phyloP scores from a whole-genome alignment of 176 grass and related monocot genomes.

The Avena sativa region DNA sequence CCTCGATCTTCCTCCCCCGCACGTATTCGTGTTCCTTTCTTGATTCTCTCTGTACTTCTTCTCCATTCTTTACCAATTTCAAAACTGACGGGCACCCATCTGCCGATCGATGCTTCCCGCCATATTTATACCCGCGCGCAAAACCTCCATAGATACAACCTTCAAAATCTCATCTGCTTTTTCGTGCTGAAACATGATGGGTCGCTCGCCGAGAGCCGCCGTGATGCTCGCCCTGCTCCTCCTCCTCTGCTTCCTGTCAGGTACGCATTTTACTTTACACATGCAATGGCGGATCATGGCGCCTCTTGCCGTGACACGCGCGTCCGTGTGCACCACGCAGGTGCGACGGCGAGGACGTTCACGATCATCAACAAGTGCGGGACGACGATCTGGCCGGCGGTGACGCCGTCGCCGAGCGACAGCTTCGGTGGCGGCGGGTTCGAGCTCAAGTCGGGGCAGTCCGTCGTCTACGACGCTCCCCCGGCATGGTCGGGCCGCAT shows the following conservation, averaged over 20 bases:
- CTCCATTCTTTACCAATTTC: not conserved
- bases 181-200: not conserved
- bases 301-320: not conserved
- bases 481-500: conserved; percentile 60
- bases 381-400: conserved; percentile 62
- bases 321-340: not conserved
- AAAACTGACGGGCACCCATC: not conserved
- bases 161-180: not conserved
- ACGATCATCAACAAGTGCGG: conserved; percentile 72
- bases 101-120: not conserved
- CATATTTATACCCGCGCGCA: conserved; percentile 5
- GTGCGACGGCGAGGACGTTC: conserved; percentile 39
- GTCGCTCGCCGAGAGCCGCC: conserved; percentile 11
- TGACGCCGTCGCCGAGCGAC: conserved; percentile 56
- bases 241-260: conserved; percentile 48
- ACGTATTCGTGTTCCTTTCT: conserved; percentile 35
- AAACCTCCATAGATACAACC: not conserved
- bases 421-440: conserved; percentile 66
- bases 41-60: not conserved
- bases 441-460: conserved; percentile 58
- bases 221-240: conserved; percentile 25
- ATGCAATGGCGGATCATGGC: not conserved
- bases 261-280: not conserved
- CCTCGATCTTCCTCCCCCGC: conserved; percentile 2
- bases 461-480: conserved; percentile 53